Conservation (phyloP, 345 rosid species). For the Camelina hispida region DNA sequence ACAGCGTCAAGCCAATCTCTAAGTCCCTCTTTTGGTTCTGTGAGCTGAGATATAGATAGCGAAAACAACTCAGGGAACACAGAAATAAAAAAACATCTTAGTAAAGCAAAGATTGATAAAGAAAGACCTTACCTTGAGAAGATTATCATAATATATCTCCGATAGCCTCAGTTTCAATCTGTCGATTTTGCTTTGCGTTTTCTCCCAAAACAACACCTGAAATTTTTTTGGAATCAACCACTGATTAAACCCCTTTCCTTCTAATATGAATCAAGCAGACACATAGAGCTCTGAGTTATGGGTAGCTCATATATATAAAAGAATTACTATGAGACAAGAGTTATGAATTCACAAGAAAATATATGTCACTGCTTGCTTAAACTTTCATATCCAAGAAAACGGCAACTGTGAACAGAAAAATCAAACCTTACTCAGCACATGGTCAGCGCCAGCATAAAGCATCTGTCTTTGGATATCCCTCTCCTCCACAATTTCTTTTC, state of each 20-base stretch:
- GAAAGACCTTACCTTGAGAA: conserved; percentile 60
- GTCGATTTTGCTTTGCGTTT: conserved; percentile 60
- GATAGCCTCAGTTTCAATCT: conserved; percentile 69
- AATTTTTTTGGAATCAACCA: conserved; percentile 36
- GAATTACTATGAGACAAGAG: conserved; percentile 9
- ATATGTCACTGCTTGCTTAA: background rate
- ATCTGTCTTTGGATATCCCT: conserved; percentile 56
- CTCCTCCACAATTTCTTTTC: conserved; percentile 70
- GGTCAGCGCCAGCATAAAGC: conserved; percentile 71
- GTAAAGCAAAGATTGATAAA: conserved; percentile 1
- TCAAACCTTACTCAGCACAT: conserved; percentile 79
- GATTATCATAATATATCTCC: conserved; percentile 68
- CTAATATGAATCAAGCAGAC: conserved; percentile 12
- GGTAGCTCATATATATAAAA: background rate
- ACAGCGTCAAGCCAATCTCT: conserved; percentile 92
- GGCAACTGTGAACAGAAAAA: conserved; percentile 23
- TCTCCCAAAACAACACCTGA: conserved; percentile 79
- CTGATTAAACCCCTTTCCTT: background rate
- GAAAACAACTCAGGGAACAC: conserved; percentile 14
- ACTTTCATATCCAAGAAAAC: conserved; percentile 20
- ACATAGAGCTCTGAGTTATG: background rate
- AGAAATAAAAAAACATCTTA: background rate
- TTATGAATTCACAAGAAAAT: background rate
- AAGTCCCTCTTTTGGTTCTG: conserved; percentile 74
- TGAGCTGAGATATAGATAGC: conserved; percentile 51